Evolutionary conservation across 202 grass and related monocot genomes (phyloP), one percentile per base, ranked within the genome.

Genomic region (Carex sylvatica): DNA sequence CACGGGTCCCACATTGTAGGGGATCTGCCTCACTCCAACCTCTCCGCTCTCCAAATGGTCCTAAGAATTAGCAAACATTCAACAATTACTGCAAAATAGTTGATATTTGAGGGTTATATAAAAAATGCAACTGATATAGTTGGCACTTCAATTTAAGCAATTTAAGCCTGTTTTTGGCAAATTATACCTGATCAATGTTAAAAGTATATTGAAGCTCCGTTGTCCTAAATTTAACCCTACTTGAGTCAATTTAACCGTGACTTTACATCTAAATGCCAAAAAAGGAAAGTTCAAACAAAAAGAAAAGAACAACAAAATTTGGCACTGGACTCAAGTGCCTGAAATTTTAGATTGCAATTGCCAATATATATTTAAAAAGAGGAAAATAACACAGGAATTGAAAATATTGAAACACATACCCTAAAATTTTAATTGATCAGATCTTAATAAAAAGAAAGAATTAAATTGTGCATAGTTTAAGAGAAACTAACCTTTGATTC

Each of bases 401-500:
- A 64, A 63, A 28, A 4, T 64, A 65, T 16, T 14, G 16, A 59
- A 59, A 59, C 56, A 59, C 16, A 19, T 59, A 65, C 13, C 15
- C 12, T 16, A 65, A 65, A 16, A 33, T 18, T 28, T 28, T 54
- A 16, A 12, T 54, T 18, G 2, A 74, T 74, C n/a, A 62, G 28
- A 72, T 4, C 66, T 77, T 85, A 84, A 14, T 62, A 56, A 20
- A 88, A 3, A 42, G 14, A 83, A 7, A 75, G 22, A 62, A 23
- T 33, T 11, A 76, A 75, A 36, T 11, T 58, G 51, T 36, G 15
- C 6, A 8, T 77, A 46, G 26, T 52, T 77, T 74, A 52, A 68
- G 9, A 64, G 9, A 63, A 77, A 86, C 88, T 73, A 86, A 93
- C 95, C 95, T 98, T 88, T n/a, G 82, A 82, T 69, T 98, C 85